phyloP scores from a whole-genome alignment of 1,284 basidiomycete genomes.

The Wallemia hederae region DNA sequence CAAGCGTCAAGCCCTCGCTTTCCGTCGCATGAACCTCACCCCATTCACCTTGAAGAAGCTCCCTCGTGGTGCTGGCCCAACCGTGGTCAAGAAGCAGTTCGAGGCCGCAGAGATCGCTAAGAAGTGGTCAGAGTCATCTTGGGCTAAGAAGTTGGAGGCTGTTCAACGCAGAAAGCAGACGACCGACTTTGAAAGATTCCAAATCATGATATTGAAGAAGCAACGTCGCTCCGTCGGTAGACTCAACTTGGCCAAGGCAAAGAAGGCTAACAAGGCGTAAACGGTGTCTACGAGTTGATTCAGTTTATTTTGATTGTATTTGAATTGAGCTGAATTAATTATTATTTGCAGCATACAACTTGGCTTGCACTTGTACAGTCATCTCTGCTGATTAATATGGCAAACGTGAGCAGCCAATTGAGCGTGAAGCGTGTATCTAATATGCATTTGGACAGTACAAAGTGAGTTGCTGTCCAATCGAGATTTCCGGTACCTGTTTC shows the following conservation, averaged over 20 bases:
- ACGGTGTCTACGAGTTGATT: too few relatives aligned
- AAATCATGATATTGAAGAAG: slow-evolving; percentile 46
- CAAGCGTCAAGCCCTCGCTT: slow-evolving; percentile 67
- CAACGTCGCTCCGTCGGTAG: slow-evolving; percentile 20
- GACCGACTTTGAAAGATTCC: slow-evolving; percentile 68
- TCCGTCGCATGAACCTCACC: slow-evolving; percentile 77
- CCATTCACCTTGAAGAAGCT: slow-evolving; percentile 55
- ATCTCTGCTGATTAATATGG: too few relatives aligned
- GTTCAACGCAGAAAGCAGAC: slow-evolving; percentile 42
- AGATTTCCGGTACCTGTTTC: too few relatives aligned
- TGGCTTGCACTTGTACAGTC: neutral
- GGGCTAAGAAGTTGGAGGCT: slow-evolving; percentile 72
- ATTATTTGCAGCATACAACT: neutral
- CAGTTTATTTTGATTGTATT: neutral
- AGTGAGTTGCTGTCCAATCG: neutral
- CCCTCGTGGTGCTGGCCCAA: slow-evolving; percentile 58
- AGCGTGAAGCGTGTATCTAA: neutral
- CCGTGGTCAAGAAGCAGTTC: slow-evolving; percentile 56
- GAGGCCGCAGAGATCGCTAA: slow-evolving; percentile 38
- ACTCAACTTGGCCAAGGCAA: neutral
- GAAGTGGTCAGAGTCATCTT: slow-evolving; percentile 47
- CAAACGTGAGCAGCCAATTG: too few relatives aligned
- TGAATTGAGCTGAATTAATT: neutral
- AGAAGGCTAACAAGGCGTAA: neutral
- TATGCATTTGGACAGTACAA: neutral